phyloP scores from a whole-genome alignment of 768 basidiomycete species.

The Tricholomella constricta region DNA sequence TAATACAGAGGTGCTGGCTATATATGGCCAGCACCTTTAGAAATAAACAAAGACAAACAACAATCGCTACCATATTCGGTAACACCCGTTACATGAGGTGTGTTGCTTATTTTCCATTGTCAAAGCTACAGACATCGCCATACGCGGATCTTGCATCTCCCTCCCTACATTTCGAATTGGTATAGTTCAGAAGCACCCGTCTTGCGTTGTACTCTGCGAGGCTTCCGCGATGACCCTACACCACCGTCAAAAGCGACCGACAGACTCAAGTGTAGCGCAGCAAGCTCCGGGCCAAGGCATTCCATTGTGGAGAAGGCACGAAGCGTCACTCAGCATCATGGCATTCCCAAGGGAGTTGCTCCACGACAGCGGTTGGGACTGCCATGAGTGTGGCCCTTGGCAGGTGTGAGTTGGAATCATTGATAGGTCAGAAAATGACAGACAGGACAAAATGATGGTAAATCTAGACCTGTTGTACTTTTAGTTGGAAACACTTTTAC shows the following conservation, averaged over 20 bases:
- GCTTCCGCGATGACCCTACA: slow-evolving; percentile 14
- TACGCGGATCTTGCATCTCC: slow-evolving; percentile 33
- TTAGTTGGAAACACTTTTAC: background rate
- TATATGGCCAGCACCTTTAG: too few relatives aligned
- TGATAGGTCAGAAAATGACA: slow-evolving; percentile 20
- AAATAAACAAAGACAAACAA: too few relatives aligned
- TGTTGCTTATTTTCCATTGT: too few relatives aligned
- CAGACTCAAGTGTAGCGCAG: slow-evolving; percentile 43
- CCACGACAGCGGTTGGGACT: slow-evolving; percentile 32
- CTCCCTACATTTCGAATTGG: slow-evolving; percentile 41
- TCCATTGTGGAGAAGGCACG: background rate
- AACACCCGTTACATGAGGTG: too few relatives aligned
- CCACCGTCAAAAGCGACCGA: slow-evolving; percentile 41
- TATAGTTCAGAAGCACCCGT: slow-evolving; percentile 23
- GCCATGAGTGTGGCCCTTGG: slow-evolving; percentile 36
- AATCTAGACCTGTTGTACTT: background rate
- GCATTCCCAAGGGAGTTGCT: slow-evolving; percentile 4
- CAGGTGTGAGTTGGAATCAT: slow-evolving; percentile 14
- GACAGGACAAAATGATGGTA: background rate
- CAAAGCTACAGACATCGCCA: slow-evolving; percentile 3
- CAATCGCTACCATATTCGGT: too few relatives aligned
- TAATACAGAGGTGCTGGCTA: too few relatives aligned
- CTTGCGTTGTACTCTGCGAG: slow-evolving; percentile 3
- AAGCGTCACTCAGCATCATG: slow-evolving; percentile 4
- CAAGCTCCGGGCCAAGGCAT: background rate